Base-by-base conservation (phyloP, 495 filamentous ascomycete species). In the Apodospora peruviana region DNA sequence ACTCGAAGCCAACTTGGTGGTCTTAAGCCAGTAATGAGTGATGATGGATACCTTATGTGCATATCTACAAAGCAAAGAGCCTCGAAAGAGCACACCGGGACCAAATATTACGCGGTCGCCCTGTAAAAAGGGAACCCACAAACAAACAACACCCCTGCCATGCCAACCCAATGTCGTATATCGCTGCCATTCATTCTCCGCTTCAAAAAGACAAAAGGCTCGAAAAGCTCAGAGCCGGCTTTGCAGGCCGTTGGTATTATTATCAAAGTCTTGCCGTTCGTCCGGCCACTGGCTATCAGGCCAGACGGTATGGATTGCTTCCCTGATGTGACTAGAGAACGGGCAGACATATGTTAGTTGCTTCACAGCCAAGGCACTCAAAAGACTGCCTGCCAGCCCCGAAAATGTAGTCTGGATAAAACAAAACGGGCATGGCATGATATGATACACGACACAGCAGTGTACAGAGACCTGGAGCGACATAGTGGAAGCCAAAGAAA, bases 221-320 rank as follows among this genome's bases (percentile, higher is more conserved):
- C n/a, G n/a, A n/a, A n/a, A n/a, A n/a, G n/a, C n/a, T 66, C 49
- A 68, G 25, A 70, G 50, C 36, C 65, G 59, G 43, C 65, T 70
- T 48, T 65, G 58, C 11, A 68, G 43, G n/a, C n/a, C n/a, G n/a
- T n/a, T n/a, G n/a, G n/a, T n/a, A n/a, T n/a, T n/a, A n/a, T n/a
- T n/a, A n/a, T n/a, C n/a, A n/a, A n/a, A n/a, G n/a, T 58, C 66
- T 36, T 81, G 78, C 50, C 80, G 72, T 60, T 88, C 84, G 34
- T 82, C 79, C 8, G 84, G 86, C 86, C 86, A 93, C 56, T 85
- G 79, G 8, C 80, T 79, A 55, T 91, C 85, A 0, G 90, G 90
- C 90, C 90, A 95, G 45, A 95, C 80, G 41, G 81, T 74, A 43
- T 80, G 77, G 58, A 95, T 82, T 19, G 86, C 89, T 62, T 95